phyloP scores from a whole-genome alignment of 2,329 filamentous ascomycete genomes.

The Fusarium guadeloupense region DNA sequence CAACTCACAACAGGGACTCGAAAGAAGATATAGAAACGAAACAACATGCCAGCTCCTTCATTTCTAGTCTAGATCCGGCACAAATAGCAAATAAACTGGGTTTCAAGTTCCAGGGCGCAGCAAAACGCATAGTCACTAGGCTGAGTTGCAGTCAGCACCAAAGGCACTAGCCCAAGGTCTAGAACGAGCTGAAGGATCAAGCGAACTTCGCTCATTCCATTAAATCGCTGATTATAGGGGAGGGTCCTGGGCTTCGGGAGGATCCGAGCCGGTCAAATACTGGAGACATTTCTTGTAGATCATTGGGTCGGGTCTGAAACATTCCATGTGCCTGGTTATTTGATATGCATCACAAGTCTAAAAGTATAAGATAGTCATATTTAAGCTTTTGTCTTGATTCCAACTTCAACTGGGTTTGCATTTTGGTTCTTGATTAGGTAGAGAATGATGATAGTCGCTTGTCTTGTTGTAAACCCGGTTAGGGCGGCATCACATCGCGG shows the following conservation, averaged over 20 bases:
- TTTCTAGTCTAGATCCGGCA: conserved; percentile 30
- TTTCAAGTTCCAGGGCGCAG: conserved; percentile 25
- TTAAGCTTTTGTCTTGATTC: background rate
- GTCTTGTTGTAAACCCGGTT: conserved; percentile 8
- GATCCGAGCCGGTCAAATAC: conserved; percentile 6
- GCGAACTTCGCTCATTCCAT: background rate
- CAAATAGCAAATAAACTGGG: background rate
- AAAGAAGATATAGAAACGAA: background rate
- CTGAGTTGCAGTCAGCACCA: conserved; percentile 24
- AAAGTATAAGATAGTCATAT: background rate
- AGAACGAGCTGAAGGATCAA: conserved; percentile 20
- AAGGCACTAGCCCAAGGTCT: conserved; percentile 15
- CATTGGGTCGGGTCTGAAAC: background rate
- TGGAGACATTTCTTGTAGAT: conserved; percentile 1
- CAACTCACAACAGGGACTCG: conserved; percentile 3
- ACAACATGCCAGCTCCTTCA: conserved; percentile 18
- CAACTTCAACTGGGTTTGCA: background rate
- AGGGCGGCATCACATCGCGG: background rate
- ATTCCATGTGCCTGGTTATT: background rate
- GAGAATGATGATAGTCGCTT: background rate
- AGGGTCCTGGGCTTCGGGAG: conserved; percentile 31
- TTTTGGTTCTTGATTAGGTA: too few relatives aligned
- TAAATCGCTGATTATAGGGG: conserved; percentile 7
- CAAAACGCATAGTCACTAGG: conserved; percentile 20
- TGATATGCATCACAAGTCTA: background rate